phyloP scores from a whole-genome alignment of 495 filamentous ascomycete species.

The Talaromyces proteolyticus region DNA sequence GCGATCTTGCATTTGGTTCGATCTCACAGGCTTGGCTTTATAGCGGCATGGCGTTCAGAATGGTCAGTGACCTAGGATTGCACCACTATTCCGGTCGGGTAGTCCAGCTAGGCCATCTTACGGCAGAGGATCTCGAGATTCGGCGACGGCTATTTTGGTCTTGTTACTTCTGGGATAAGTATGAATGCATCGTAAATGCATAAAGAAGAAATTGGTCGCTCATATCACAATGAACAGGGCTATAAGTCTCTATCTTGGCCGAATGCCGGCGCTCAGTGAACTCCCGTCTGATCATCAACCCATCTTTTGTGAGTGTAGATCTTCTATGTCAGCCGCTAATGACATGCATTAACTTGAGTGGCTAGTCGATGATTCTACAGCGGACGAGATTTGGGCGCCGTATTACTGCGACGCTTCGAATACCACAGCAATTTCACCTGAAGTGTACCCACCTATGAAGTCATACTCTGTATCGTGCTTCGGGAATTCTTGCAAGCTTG shows the following conservation, averaged over 20 bases:
- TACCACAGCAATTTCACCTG: not conserved
- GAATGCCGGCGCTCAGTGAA: not conserved
- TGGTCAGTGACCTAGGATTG: slow-evolving; percentile 19
- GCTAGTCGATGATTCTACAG: not conserved
- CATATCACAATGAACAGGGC: too few species aligned
- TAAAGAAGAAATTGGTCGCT: too few species aligned
- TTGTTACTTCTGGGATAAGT: too few species aligned
- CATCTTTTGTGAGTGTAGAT: not conserved
- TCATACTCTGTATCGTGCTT: not conserved
- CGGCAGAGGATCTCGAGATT: too few species aligned
- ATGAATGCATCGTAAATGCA: too few species aligned
- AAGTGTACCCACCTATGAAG: not conserved
- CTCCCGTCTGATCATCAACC: not conserved
- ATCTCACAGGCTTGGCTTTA: slow-evolving; percentile 20
- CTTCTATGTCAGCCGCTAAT: too few species aligned
- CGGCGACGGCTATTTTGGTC: too few species aligned
- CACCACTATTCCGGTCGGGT: too few species aligned
- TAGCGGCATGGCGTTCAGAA: slow-evolving; percentile 25
- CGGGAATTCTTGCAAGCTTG: not conserved
- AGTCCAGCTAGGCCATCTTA: too few species aligned
- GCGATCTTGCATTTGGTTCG: slow-evolving; percentile 12
- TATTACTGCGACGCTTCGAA: not conserved
- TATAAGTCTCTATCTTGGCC: not conserved
- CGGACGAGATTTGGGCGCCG: not conserved
- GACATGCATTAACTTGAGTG: too few species aligned